phyloP scores from a whole-genome alignment of 1,284 basidiomycete genomes.

The Erythrobasidium hasegawianum region DNA sequence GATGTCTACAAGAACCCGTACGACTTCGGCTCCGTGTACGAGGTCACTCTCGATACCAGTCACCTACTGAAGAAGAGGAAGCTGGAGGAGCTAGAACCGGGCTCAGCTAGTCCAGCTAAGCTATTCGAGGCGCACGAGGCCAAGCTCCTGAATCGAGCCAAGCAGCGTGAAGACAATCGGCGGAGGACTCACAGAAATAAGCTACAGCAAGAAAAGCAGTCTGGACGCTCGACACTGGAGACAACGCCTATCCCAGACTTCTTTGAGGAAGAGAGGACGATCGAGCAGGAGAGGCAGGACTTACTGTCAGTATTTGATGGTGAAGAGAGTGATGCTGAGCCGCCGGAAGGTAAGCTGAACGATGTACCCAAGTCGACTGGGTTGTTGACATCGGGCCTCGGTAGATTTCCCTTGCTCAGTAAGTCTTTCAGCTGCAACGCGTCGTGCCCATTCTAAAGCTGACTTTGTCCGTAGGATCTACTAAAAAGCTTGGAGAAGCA shows the following conservation, averaged over 20 bases:
- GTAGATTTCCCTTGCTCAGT: not conserved
- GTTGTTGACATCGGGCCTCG: not conserved
- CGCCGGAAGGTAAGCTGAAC: not conserved
- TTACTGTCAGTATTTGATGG: not conserved
- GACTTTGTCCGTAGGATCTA: constrained; percentile 13
- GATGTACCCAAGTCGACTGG: constrained; percentile 6
- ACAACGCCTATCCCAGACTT: constrained; percentile 12
- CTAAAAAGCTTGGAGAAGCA: constrained; percentile 13
- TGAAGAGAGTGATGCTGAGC: not conserved
- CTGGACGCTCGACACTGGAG: constrained; percentile 8
- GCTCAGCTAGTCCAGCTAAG: constrained; percentile 22
- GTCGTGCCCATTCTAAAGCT: not conserved
- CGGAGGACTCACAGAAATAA: not conserved
- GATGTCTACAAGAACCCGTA: constrained; percentile 14
- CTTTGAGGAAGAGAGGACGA: not conserved
- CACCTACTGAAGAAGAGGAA: constrained; percentile 16
- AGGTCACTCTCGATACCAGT: not conserved
- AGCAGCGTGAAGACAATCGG: not conserved
- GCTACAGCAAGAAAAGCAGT: not conserved
- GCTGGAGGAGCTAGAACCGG: not conserved
- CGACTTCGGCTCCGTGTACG: constrained; percentile 18
- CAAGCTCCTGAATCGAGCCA: not conserved
- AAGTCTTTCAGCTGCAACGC: not conserved
- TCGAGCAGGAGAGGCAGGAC: not conserved
- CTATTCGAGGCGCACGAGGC: not conserved